Base-by-base conservation (phyloP, 2,329 filamentous ascomycete genomes). In the Cucurbitaria berberidis region DNA sequence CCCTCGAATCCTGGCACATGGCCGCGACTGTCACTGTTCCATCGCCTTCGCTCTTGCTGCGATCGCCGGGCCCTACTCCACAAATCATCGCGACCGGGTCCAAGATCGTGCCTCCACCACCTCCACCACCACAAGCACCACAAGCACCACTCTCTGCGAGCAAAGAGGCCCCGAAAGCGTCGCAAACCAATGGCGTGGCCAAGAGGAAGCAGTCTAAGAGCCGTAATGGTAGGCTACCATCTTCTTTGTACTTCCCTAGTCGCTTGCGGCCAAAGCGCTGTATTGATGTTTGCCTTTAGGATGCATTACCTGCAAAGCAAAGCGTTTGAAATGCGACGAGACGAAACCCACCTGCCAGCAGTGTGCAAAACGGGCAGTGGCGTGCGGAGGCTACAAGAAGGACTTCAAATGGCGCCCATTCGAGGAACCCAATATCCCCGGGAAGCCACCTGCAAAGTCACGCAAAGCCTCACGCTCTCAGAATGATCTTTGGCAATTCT, bases 141-240 rank as follows among this genome's bases (percentile, higher is more conserved):
- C n/a, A n/a, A n/a, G n/a, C 13, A 26, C 32, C 69, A 53, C 34
- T 36, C 4, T 51, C 69, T 45, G 50, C 53, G 55, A 21, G 43
- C 53, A 70, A 67, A 51, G 60, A 66, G 30, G 49, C 56, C 8
- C 32, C 64, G 47, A 65, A 64, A 48, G 27, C 62, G 16, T 53
- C 61, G 11, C 74, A 70, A 46, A 75, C 70, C 26, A 70, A 66
- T 56, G 77, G 72, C 42, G 70, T 80, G 48, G 75, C 75, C 38
- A 90, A 88, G 68, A 84, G 85, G 26, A 90, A 89, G 69, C 87
- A 89, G 75, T 88, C 86, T 55, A 90, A 90, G 74, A 89, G 87
- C 76, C 85, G 88, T 63, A 89, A 90, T 78, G 88, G 87, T 89
- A 84, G 65, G 82, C 76, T 55, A 19, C 26, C 32, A 13, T 24